Base-by-base conservation (phyloP, 2,329 filamentous ascomycete species). In the Nigrograna mackinnonii region DNA sequence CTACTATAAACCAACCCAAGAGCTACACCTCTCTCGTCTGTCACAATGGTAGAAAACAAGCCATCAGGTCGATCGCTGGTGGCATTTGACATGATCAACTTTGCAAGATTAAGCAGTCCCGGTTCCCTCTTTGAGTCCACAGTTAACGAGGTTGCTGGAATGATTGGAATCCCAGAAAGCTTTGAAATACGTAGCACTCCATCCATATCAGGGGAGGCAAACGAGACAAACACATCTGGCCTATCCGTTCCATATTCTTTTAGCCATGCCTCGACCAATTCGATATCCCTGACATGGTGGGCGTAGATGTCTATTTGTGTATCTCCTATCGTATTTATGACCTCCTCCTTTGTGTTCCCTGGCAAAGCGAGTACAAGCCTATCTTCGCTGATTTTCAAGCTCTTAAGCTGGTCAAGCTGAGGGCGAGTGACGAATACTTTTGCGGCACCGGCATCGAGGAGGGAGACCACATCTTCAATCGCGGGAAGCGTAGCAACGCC, bases 1-100 rank as follows among this genome's bases (percentile, higher is more conserved):
- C 89, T 96, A 70, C 91, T 96, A 77, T 96, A 99, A 14, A 96
- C 94, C 51, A 99, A 73, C 1, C 94, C 94, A 12, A 99, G 75
- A 6, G 90, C 89, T 16, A 87, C 77, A 1, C 91, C 91, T 36
- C 86, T 78, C 75, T 96, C 89, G 64, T 99, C 90, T 1, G 88
- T 91, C 6, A 99, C 94, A 4, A 96, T 81, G 0, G 94, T 99
- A 2, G 94, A 86, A 54, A 95, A 83, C 6, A 99, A 79, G 6
- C 87, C 86, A 63, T 96, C 95, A 4, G 83, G 70, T 50, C 91
- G 81, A 68, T 99, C 94, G 28, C 88, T 89, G 49, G 80, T 85
- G 70, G 91, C 91, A 50, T 85, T 84, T 2, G 82, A 79, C 37
- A 89, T 80, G 47, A 97, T 77, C 21, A 96, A 72, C 57, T 82